Base-by-base conservation (phyloP, 2,329 filamentous ascomycete genomes). In the Claviceps sp. region DNA sequence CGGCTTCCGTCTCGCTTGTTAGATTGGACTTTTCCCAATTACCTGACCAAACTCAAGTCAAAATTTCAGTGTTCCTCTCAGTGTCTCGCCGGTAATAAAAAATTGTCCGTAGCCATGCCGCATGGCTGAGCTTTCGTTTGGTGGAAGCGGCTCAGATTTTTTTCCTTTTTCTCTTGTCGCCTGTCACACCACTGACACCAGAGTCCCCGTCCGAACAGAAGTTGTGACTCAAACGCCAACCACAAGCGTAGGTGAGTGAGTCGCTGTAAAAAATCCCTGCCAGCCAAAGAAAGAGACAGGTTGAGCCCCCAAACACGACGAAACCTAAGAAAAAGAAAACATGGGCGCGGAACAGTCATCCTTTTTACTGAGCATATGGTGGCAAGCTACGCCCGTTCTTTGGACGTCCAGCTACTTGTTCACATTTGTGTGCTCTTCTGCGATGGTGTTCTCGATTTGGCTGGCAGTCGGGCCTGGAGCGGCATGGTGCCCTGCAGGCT, bases 1-100 rank as follows among this genome's bases (percentile, higher is more conserved):
- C 49, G 18, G 49, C 34, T 51, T 40, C 34, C 47, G 45, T 46
- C 40, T 51, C 44, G 48, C 52, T 37, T 48, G 48, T 24, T 40
- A 30, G 30, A 24, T 34, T 40, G 38, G n/a, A n/a, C 22, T 7
- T 47, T 40, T 45, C 20, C 34, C 34, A 47, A 47, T 8, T 34
- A 22, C 7, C 26, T n/a, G 24, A 14, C 30, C 34, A 13, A 37
- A 18, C 30, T 22, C 34, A n/a, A 48, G 26, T 47, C 40, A 40
- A 47, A 50, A n/a, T 51, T 53, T 52, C 9, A 30, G 20, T 51
- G 44, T 4, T 45, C 44, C 20, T 43, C 30, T 24, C 20, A 22
- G 37, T 34, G 26, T 24, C 38, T 50, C 20, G 42, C 38, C 40
- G 34, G n/a, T 34, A 24, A 50, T 16, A 45, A 34, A 43, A 50